phyloP scores from a whole-genome alignment of 192 early-diverging fungal genomes.

The Umbelopsis isabellina region DNA sequence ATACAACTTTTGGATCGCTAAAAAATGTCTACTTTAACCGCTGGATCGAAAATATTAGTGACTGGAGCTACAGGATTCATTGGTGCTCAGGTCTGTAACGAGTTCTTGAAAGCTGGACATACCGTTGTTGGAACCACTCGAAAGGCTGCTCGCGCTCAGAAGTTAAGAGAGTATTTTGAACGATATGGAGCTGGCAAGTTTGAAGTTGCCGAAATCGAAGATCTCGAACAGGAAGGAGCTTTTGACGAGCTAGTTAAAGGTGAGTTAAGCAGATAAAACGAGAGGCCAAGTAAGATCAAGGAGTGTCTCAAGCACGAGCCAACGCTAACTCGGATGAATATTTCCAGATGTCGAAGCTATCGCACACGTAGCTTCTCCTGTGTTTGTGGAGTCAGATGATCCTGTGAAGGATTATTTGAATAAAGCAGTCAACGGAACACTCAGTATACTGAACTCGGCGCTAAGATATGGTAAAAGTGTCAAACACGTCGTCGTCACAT shows the following conservation, averaged over 20 bases:
- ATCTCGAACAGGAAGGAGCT: slow-evolving; percentile 36
- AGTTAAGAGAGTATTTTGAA: slow-evolving; percentile 1
- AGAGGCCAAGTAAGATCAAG: too few species aligned
- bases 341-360: slow-evolving; percentile 35
- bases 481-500: slow-evolving; percentile 51
- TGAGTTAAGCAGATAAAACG: background rate
- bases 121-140: slow-evolving; percentile 46
- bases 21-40: background rate
- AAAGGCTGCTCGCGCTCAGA: slow-evolving; percentile 33
- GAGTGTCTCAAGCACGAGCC: too few species aligned
- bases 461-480: slow-evolving; percentile 22
- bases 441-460: slow-evolving; percentile 42
- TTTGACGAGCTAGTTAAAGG: slow-evolving; percentile 52
- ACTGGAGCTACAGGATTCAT: slow-evolving; percentile 47
- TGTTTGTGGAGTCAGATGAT: slow-evolving; percentile 22
- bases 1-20: too few species aligned
- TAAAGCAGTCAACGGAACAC: slow-evolving; percentile 50
- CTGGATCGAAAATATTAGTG: background rate
- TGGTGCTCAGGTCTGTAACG: slow-evolving; percentile 44
- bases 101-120: slow-evolving; percentile 45
- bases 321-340: background rate
- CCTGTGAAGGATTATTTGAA: slow-evolving; percentile 31
- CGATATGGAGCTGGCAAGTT: background rate
- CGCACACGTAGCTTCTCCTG: slow-evolving; percentile 47
- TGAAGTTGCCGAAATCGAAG: slow-evolving; percentile 35